Evolutionary conservation across 2,329 filamentous ascomycete species (phyloP).

Genomic region (Exophiala sp.): DNA sequence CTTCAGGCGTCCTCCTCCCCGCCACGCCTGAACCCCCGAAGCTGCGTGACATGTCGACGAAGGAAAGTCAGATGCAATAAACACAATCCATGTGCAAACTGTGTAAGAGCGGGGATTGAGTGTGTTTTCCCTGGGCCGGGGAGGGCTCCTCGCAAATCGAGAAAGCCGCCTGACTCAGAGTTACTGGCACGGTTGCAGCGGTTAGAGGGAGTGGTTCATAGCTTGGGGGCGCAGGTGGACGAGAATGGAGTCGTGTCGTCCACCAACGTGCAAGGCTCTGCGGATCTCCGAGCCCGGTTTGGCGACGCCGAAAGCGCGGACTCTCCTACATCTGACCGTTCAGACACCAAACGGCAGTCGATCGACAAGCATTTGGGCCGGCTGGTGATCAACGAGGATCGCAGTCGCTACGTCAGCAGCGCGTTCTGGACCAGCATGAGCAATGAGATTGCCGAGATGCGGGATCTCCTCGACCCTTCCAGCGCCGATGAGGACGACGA

Average conservation of each 20-base stretch:
- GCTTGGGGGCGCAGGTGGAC: constrained; percentile 45
- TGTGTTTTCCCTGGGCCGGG: constrained; percentile 59
- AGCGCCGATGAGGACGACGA: constrained; percentile 52
- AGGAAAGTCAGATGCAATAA: constrained; percentile 48
- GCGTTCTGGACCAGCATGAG: constrained; percentile 56
- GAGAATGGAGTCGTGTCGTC: constrained; percentile 28
- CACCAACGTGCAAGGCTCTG: constrained; percentile 10
- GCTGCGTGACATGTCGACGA: constrained; percentile 44
- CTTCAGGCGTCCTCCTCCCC: constrained; percentile 4
- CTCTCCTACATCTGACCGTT: constrained; percentile 15
- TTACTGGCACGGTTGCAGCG: constrained; percentile 52
- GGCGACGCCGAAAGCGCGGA: constrained; percentile 9
- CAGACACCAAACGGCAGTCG: constrained; percentile 19
- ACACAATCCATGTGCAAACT: constrained; percentile 44
- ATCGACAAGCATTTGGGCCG: constrained; percentile 49
- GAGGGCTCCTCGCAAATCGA: constrained; percentile 53
- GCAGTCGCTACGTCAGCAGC: constrained; percentile 57
- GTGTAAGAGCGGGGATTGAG: constrained; percentile 47
- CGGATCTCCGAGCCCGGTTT: constrained; percentile 17
- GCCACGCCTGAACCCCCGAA: constrained; percentile 35
- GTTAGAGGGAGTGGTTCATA: constrained; percentile 57
- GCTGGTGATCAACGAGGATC: constrained; percentile 54
- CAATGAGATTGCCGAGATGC: constrained; percentile 59
- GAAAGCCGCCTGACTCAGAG: constrained; percentile 55
- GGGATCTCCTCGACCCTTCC: constrained; percentile 53